Percentiles rank a stretch among this genome's conserved stretches.
Evolutionary conservation across 495 filamentous ascomycete species (phyloP).

Genomic region (Xylaria sp.): DNA sequence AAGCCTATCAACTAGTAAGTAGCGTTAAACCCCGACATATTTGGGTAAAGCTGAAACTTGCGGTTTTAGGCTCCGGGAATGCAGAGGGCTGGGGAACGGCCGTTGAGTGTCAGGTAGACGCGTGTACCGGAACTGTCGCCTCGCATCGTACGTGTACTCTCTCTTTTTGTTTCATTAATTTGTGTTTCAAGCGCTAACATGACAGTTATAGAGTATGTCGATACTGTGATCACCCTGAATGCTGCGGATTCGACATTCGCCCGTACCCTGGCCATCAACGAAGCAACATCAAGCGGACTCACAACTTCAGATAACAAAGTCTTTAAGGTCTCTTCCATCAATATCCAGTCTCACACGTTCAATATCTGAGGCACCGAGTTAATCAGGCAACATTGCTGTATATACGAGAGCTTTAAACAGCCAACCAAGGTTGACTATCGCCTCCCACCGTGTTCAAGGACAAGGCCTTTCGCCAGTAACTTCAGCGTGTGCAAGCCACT

Average conservation of each 20-base stretch:
- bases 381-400: neutral
- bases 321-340: conserved; percentile 43
- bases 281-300: conserved; percentile 40
- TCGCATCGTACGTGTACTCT: conserved; percentile 39
- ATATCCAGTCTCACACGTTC: conserved; percentile 44
- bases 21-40: no score
- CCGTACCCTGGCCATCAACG: conserved; percentile 40
- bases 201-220: conserved; percentile 37
- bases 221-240: conserved; percentile 45
- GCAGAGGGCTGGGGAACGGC: conserved; percentile 51
- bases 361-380: conserved; percentile 19
- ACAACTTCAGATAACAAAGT: conserved; percentile 42
- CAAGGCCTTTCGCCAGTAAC: neutral
- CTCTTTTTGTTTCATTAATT: neutral
- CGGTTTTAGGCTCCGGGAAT: conserved; percentile 11
- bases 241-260: conserved; percentile 39
- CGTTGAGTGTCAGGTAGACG: conserved; percentile 48
- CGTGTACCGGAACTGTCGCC: conserved; percentile 48
- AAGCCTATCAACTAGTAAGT: conserved; percentile 35
- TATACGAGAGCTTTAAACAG: neutral
- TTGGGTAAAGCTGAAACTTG: neutral
- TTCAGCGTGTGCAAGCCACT: no score
- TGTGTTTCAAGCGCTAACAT: neutral
- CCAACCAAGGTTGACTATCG: neutral
- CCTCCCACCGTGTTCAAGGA: neutral